phyloP scores from a whole-genome alignment of 495 filamentous ascomycete genomes.

The Geoglossum glabrum region DNA sequence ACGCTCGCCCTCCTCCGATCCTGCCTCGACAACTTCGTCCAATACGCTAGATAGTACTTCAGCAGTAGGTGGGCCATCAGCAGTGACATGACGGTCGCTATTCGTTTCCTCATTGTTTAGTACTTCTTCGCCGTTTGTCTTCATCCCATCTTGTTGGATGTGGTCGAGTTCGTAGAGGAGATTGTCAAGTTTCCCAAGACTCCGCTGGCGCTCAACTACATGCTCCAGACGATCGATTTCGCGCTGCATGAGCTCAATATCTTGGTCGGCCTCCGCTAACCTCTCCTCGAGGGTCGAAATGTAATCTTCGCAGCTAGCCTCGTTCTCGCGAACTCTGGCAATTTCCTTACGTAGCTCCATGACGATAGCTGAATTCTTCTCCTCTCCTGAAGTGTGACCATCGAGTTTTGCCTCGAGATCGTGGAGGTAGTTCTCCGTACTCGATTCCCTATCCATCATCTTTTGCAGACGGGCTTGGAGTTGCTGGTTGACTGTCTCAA shows the following conservation, averaged over 20 bases:
- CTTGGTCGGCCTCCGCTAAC: conserved; percentile 87
- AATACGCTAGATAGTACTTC: not conserved
- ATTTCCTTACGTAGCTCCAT: conserved; percentile 83
- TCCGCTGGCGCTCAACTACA: conserved; percentile 86
- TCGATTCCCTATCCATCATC: conserved; percentile 68
- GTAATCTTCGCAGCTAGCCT: conserved; percentile 78
- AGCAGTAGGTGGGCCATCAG: conserved; percentile 2
- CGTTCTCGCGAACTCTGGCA: conserved; percentile 70
- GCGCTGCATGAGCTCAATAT: conserved; percentile 87
- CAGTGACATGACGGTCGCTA: conserved; percentile 15
- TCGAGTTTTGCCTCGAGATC: conserved; percentile 80
- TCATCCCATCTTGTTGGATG: conserved; percentile 40
- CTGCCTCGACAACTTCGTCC: not conserved
- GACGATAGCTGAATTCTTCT: conserved; percentile 71
- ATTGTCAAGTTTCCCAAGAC: conserved; percentile 83
- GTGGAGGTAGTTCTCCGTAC: conserved; percentile 76
- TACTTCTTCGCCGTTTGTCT: conserved; percentile 7
- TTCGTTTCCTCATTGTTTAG: not conserved
- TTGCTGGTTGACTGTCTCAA: conserved; percentile 80
- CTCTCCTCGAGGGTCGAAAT: conserved; percentile 94
- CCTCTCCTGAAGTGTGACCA: conserved; percentile 76
- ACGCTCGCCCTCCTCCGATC: conserved; percentile 2
- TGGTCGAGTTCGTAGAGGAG: conserved; percentile 79
- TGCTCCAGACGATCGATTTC: conserved; percentile 89
- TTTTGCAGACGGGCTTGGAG: conserved; percentile 77